A percentile compares a stretch with the other conserved stretches of the same genome.
Evolutionary conservation across 345 rosid genomes (phyloP).

Genomic region (Alliaria petiolata): DNA sequence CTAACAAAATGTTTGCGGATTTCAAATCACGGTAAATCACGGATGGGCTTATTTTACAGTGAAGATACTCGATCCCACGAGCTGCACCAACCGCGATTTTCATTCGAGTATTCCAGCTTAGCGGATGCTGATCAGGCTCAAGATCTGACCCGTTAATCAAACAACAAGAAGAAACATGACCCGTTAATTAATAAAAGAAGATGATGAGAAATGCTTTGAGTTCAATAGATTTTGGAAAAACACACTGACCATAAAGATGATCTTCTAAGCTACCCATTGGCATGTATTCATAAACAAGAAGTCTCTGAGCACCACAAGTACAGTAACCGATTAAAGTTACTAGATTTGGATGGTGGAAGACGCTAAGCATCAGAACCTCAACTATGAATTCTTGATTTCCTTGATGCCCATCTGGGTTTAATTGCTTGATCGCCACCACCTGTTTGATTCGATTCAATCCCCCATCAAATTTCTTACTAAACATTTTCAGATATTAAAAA

Average conservation of each 20-base stretch:
- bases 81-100: constrained; percentile 92
- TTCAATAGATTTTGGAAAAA: not conserved
- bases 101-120: constrained; percentile 75
- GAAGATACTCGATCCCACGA: constrained; percentile 83
- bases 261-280: constrained; percentile 92
- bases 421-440: constrained; percentile 89
- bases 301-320: constrained; percentile 84
- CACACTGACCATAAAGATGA: constrained; percentile 73
- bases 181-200: not conserved
- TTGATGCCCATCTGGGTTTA: constrained; percentile 81
- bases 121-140: constrained; percentile 46
- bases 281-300: constrained; percentile 93
- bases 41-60: constrained; percentile 84
- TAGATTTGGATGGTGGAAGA: constrained; percentile 74
- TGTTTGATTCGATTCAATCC: constrained; percentile 19
- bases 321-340: constrained; percentile 88
- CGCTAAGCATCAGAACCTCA: constrained; percentile 90
- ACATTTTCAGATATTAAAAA: not conserved
- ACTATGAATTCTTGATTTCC: constrained; percentile 92
- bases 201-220: not conserved
- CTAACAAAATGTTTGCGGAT: constrained; percentile 84
- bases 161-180: not conserved
- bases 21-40: constrained; percentile 90
- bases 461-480: not conserved
- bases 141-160: constrained; percentile 51